Conservation (phyloP, 192 early-diverging fungal genomes). For the Kappamyces sp. region DNA sequence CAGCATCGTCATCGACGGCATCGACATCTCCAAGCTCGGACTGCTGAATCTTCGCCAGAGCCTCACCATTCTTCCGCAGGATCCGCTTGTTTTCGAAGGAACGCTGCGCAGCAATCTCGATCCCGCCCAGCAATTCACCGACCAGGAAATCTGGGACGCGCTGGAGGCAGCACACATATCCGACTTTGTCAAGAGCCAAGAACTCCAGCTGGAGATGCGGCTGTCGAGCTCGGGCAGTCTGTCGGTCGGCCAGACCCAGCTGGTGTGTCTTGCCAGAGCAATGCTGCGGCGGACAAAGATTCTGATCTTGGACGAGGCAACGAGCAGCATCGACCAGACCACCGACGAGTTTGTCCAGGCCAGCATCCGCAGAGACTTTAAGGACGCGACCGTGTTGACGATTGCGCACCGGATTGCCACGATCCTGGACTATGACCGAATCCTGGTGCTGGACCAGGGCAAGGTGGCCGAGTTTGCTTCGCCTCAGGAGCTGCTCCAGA, state of each 20-base stretch:
- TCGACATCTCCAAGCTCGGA: slow-evolving; percentile 51
- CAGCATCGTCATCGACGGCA: slow-evolving; percentile 59
- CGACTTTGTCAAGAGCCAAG: slow-evolving; percentile 17
- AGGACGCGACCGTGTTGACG: slow-evolving; percentile 39
- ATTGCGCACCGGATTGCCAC: slow-evolving; percentile 46
- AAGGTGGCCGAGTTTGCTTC: slow-evolving; percentile 45
- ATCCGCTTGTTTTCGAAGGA: slow-evolving; percentile 60
- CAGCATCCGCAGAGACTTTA: slow-evolving; percentile 34
- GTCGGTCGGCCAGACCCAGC: slow-evolving; percentile 74
- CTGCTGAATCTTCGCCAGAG: slow-evolving; percentile 50
- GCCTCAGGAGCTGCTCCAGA: slow-evolving; percentile 35
- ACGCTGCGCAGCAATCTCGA: slow-evolving; percentile 74
- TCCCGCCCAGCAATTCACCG: slow-evolving; percentile 51
- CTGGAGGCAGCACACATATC: slow-evolving; percentile 47
- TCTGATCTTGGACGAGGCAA: slow-evolving; percentile 36
- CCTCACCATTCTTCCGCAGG: slow-evolving; percentile 58
- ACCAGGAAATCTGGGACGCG: slow-evolving; percentile 63
- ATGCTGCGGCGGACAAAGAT: slow-evolving; percentile 47
- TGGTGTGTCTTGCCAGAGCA: slow-evolving; percentile 72
- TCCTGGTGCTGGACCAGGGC: slow-evolving; percentile 40
- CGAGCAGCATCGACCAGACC: slow-evolving; percentile 20
- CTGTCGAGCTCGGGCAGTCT: slow-evolving; percentile 66
- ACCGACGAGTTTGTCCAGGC: slow-evolving; percentile 25
- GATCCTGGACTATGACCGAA: slow-evolving; percentile 38
- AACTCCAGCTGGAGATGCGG: slow-evolving; percentile 58